A percentile compares a stretch with the other conserved stretches of the same genome.
These are phyloP conservation scores for Heritiera fomes DNA, from an alignment of 345 rosid genomes.

Conservation along the genomic window DNA sequence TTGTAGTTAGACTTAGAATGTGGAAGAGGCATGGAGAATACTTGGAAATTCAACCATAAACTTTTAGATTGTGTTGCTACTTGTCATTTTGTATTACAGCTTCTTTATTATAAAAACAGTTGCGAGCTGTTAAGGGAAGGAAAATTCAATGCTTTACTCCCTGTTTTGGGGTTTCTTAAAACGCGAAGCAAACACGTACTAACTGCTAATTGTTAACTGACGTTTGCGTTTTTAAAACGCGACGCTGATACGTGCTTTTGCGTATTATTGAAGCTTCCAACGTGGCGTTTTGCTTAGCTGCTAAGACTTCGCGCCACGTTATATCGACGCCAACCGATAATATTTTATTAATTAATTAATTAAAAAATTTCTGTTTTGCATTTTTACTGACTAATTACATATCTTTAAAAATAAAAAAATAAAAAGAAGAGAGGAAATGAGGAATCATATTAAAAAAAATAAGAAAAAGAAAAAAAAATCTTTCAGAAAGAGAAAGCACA, in stretches of 20 bases:
- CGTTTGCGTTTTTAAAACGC: background rate
- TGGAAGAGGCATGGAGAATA: too few relatives aligned
- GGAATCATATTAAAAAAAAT: too few relatives aligned
- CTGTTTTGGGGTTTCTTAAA: background rate
- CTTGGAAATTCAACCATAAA: background rate
- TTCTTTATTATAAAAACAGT: background rate
- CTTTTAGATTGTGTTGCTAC: background rate
- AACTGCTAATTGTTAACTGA: background rate
- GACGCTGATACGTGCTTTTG: background rate
- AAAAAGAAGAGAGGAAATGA: too few relatives aligned
- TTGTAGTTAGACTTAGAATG: background rate
- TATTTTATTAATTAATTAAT: too few relatives aligned
- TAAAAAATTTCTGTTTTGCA: too few relatives aligned
- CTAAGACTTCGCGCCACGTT: conserved; percentile 5
- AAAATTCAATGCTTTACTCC: background rate
- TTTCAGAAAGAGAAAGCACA: too few relatives aligned
- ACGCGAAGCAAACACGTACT: conserved; percentile 2
- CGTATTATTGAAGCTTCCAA: background rate
- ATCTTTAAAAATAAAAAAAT: too few relatives aligned
- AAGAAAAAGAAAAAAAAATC: background rate
- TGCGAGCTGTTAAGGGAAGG: background rate
- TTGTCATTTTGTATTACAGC: background rate
- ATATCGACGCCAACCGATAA: background rate
- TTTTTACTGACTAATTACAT: too few relatives aligned
- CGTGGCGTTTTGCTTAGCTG: background rate